These are phyloP conservation scores for Litsea cubeba DNA, from an alignment of 164 flowering plant species.

Conservation along the genomic window DNA sequence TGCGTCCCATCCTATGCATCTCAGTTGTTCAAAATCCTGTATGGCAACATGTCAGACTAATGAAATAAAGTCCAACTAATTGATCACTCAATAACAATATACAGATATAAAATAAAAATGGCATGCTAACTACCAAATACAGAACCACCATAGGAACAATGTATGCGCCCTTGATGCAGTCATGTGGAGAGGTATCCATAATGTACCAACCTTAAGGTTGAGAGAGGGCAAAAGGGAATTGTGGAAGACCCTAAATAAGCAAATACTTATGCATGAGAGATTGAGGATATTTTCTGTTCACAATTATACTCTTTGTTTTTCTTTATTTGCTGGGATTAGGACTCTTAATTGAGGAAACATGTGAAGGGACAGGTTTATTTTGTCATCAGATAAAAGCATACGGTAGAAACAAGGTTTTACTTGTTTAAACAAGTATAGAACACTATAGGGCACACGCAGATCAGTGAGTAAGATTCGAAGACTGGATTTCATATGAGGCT, in stretches of 20 bases:
- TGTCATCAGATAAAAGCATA: too few species aligned
- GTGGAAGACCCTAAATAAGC: too few species aligned
- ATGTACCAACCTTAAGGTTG: neutral
- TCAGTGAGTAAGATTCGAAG: too few species aligned
- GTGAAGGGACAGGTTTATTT: too few species aligned
- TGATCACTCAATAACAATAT: neutral
- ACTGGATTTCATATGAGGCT: too few species aligned
- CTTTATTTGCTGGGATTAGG: too few species aligned
- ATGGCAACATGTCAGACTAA: conserved; percentile 8
- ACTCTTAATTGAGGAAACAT: too few species aligned
- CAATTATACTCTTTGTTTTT: neutral
- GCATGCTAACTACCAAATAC: neutral
- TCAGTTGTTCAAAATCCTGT: conserved; percentile 59
- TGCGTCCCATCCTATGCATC: conserved; percentile 52
- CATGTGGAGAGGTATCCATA: neutral
- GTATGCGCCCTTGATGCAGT: neutral
- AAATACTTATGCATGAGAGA: too few species aligned
- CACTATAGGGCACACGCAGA: too few species aligned
- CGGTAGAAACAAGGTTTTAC: too few species aligned
- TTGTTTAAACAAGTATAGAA: too few species aligned
- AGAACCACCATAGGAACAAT: neutral
- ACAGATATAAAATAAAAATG: neutral
- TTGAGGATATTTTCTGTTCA: neutral
- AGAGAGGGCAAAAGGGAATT: too few species aligned
- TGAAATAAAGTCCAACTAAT: neutral